phyloP scores from a whole-genome alignment of 2,329 filamentous ascomycete species.

The Verticillium klebahnii region DNA sequence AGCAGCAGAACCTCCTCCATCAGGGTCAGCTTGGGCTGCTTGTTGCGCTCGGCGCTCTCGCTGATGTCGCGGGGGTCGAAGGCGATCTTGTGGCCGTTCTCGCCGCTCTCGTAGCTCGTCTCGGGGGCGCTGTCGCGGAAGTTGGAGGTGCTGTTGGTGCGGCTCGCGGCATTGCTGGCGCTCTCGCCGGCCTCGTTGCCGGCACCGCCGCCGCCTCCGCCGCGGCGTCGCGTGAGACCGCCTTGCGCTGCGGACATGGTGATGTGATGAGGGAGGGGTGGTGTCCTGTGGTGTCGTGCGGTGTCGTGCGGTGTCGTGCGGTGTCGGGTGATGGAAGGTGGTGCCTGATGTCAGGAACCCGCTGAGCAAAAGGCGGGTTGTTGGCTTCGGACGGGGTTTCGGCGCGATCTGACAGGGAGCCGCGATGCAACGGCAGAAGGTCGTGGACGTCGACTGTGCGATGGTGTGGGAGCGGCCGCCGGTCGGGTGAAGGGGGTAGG shows the following conservation, averaged over 20 bases:
- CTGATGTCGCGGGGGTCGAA: slow-evolving; percentile 96
- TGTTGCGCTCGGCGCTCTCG: slow-evolving; percentile 92
- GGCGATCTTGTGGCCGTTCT: slow-evolving; percentile 98
- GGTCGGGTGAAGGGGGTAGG: not conserved
- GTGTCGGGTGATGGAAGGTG: not conserved
- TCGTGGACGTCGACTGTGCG: not conserved
- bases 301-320: not conserved
- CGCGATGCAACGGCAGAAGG: not conserved
- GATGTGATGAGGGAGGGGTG: slow-evolving; percentile 6
- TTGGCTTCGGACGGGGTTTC: not conserved
- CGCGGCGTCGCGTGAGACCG: slow-evolving; percentile 60
- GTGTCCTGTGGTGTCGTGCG: not conserved
- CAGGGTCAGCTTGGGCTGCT: slow-evolving; percentile 95
- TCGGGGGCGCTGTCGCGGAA: slow-evolving; percentile 53
- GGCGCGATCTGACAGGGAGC: not conserved
- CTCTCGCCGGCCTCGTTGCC: slow-evolving; percentile 60
- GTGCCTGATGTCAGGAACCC: not conserved
- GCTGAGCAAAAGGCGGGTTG: not conserved
- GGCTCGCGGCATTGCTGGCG: slow-evolving; percentile 49
- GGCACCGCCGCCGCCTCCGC: slow-evolving; percentile 40
- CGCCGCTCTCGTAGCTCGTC: slow-evolving; percentile 86
- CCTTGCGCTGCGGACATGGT: slow-evolving; percentile 4
- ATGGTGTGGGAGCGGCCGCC: not conserved
- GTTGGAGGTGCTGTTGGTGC: slow-evolving; percentile 52
- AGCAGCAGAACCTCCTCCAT: slow-evolving; percentile 98